Base-by-base conservation (phyloP, 345 rosid species). In the Populus euphratica region DNA sequence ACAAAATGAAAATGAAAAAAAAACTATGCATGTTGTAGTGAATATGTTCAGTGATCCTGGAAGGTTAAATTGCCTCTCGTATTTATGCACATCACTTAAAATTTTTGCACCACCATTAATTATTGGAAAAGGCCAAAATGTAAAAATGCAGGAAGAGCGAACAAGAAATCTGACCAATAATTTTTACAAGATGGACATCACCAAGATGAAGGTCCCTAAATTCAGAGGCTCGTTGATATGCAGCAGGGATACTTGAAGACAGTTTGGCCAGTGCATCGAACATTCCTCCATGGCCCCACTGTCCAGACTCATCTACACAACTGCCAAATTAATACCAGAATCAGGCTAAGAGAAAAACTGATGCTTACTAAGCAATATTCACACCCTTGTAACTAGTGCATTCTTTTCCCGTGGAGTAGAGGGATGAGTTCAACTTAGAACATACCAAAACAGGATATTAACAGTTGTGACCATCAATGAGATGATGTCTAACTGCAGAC, bases 221-320 rank as follows among this genome's bases (percentile, higher is more conserved):
- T 77, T 89, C 88, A 17, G 84, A 88, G 74, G 96, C 98, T 33
- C 82, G 73, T 52, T 78, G 88, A 79, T 94, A 92, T 27, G 91
- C 88, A 61, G 79, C 87, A n/a, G 89, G 86, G 76, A 92, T 77
- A 70, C 72, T 76, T 69, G 73, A 52, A 67, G 94, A 92, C 68
- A 92, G 83, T 75, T 86, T 89, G 44, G 84, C 85, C 74, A 94
- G 77, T 11, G 93, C 92, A 82, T 88, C 82, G 80, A 94, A 91
- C 93, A 94, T 88, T 79, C 98, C 96, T 73, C 98, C 97, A 76
- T 81, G 90, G 47, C 98, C 96, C 98, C 98, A 94, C 62, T 81
- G 87, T 81, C 97, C 98, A 77, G 97, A 94, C 83, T 88, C 82
- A 77, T 94, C 98, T 61, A 94, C 86, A 76, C 91, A 94, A 77